Evolutionary conservation across 1,284 basidiomycete genomes (phyloP).

Genomic region (Malassezia sympodialis): DNA sequence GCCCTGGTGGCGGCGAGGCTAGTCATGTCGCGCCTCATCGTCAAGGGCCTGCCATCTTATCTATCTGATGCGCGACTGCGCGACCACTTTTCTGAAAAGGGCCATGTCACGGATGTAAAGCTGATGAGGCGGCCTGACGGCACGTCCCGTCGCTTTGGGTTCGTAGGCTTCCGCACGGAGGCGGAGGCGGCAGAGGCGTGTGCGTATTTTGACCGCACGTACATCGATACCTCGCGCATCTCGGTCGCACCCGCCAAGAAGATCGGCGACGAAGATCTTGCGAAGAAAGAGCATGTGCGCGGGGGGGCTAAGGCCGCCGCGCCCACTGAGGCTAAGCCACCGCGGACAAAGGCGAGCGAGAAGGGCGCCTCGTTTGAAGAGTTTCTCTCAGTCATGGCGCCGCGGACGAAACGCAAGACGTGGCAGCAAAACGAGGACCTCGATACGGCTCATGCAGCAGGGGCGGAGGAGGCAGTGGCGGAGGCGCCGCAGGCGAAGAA

Average conservation of each 20-base stretch:
- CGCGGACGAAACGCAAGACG: slow-evolving; percentile 37
- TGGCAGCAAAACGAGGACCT: slow-evolving; percentile 41
- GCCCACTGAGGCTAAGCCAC: not conserved
- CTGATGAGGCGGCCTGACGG: slow-evolving; percentile 69
- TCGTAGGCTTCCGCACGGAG: slow-evolving; percentile 76
- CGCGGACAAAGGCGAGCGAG: slow-evolving; percentile 18
- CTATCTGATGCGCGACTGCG: slow-evolving; percentile 61
- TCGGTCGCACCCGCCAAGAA: slow-evolving; percentile 64
- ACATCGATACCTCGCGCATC: slow-evolving; percentile 55
- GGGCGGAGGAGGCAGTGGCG: not conserved
- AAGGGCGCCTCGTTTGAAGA: slow-evolving; percentile 36
- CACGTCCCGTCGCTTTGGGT: slow-evolving; percentile 75
- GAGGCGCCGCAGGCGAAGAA: slow-evolving; percentile 23
- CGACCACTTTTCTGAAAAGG: slow-evolving; percentile 56
- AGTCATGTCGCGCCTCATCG: slow-evolving; percentile 68
- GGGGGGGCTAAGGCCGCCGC: not conserved
- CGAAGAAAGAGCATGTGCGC: not conserved
- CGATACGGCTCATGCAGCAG: slow-evolving; percentile 15
- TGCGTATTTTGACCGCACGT: slow-evolving; percentile 77
- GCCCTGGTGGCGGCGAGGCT: not conserved
- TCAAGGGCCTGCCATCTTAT: slow-evolving; percentile 74
- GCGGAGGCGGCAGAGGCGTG: slow-evolving; percentile 65
- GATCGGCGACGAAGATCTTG: slow-evolving; percentile 28
- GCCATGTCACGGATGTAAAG: slow-evolving; percentile 71
- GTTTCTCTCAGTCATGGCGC: slow-evolving; percentile 43